Evolutionary conservation across 176 grass and related monocot genomes (phyloP).

Genomic region (Rhynchospora tenuis): DNA sequence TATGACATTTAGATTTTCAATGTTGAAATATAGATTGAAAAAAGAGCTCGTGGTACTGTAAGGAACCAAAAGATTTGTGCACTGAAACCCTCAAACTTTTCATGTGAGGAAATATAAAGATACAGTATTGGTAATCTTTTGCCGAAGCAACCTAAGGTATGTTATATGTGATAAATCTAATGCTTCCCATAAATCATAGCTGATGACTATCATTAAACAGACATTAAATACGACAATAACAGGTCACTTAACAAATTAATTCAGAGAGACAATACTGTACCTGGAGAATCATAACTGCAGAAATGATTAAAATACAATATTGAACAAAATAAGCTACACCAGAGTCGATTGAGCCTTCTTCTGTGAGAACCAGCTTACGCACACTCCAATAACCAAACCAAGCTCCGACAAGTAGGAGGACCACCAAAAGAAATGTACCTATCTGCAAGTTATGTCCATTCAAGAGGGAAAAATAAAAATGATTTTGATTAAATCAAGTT

Average conservation of each 20-base stretch:
- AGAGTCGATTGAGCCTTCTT: slow-evolving; percentile 78
- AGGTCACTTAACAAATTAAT: neutral
- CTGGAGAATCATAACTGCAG: slow-evolving; percentile 81
- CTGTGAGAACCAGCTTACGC: slow-evolving; percentile 81
- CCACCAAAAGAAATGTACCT: slow-evolving; percentile 67
- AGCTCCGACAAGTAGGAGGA: slow-evolving; percentile 72
- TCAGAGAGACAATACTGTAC: slow-evolving; percentile 30
- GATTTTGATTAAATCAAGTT: neutral
- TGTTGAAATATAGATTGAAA: no score
- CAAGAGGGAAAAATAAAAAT: neutral
- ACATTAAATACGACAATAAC: neutral
- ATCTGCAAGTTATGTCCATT: slow-evolving; percentile 43
- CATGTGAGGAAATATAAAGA: no score
- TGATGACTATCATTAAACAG: neutral
- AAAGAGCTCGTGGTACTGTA: no score
- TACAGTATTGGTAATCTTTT: neutral
- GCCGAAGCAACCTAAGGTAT: slow-evolving; percentile 2
- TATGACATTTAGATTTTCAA: no score
- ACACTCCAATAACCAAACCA: slow-evolving; percentile 99
- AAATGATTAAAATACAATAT: slow-evolving; percentile 76
- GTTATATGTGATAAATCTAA: neutral
- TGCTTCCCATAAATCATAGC: neutral
- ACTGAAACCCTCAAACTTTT: no score
- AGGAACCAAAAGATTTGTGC: no score
- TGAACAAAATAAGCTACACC: slow-evolving; percentile 85